phyloP scores from a whole-genome alignment of 306 rosid species.

The Pyrus bretschneideri region DNA sequence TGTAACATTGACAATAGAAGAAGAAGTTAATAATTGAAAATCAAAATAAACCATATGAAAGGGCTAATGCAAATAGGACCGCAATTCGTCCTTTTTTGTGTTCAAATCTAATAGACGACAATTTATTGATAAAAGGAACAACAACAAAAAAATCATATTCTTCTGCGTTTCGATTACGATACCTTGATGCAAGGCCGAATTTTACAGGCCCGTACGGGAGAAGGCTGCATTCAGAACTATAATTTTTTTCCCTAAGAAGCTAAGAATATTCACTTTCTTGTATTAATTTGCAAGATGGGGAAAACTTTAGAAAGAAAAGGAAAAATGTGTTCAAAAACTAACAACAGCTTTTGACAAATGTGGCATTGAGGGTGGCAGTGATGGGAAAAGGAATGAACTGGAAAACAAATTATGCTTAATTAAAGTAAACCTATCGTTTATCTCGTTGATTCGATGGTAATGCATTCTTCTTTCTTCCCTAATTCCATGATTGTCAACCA shows the following conservation, averaged over 20 bases:
- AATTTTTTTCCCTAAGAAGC: background rate
- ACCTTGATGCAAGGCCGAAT: background rate
- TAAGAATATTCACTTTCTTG: slow-evolving; percentile 4
- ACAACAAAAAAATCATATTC: background rate
- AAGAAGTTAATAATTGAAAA: background rate
- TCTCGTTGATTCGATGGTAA: slow-evolving; percentile 37
- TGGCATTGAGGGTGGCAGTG: slow-evolving; percentile 15
- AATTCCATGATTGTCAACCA: slow-evolving; percentile 33
- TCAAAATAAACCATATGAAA: background rate
- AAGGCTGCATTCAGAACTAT: slow-evolving; percentile 1
- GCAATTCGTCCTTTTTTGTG: too few species aligned
- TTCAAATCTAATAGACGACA: background rate
- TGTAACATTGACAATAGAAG: background rate
- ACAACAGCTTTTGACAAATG: slow-evolving; percentile 29
- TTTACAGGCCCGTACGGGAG: slow-evolving; percentile 8
- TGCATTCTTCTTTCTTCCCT: slow-evolving; percentile 23
- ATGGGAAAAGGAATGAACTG: slow-evolving; percentile 26
- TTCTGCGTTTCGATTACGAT: background rate
- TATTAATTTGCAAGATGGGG: background rate
- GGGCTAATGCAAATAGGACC: background rate
- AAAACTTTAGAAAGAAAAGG: slow-evolving; percentile 14
- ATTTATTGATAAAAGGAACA: too few species aligned
- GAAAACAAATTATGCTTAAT: slow-evolving; percentile 34
- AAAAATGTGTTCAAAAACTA: slow-evolving; percentile 14
- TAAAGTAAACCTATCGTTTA: slow-evolving; percentile 35